Evolutionary conservation across 2,329 filamentous ascomycete species (phyloP).

Genomic region (Colletotrichum lupini): DNA sequence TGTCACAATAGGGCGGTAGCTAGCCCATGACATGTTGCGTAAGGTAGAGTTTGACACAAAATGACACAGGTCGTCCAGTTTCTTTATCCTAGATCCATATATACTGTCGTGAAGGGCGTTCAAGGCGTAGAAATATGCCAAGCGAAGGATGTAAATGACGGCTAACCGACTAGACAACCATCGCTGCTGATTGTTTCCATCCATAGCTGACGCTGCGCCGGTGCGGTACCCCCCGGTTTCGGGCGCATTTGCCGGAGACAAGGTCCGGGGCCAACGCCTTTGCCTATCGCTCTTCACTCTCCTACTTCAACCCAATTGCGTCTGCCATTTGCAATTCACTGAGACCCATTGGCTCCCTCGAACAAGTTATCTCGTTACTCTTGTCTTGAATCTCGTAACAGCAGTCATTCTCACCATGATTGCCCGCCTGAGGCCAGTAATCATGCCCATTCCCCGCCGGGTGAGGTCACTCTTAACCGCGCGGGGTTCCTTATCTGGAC

Average conservation of each 20-base stretch:
- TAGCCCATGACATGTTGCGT: neutral
- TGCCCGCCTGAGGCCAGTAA: neutral
- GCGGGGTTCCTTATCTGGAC: conserved; percentile 25
- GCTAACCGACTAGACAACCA: too few relatives aligned
- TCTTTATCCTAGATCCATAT: neutral
- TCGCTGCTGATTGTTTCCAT: neutral
- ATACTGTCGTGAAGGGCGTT: neutral
- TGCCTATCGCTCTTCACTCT: conserved; percentile 13
- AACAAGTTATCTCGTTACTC: neutral
- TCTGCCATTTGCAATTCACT: neutral
- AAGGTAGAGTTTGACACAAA: neutral
- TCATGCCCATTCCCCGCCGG: neutral
- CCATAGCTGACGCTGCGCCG: neutral
- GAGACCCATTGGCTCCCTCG: neutral
- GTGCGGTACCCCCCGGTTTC: neutral
- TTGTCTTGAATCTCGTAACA: neutral
- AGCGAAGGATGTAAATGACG: conserved; percentile 1
- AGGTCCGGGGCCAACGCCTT: neutral
- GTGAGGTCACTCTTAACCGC: conserved; percentile 18
- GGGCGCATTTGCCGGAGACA: conserved; percentile 5
- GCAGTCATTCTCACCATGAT: neutral
- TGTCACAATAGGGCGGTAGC: neutral
- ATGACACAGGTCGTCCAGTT: neutral
- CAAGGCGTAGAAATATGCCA: neutral
- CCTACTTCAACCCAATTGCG: neutral